Evolutionary conservation across 2,329 filamentous ascomycete species (phyloP).

Genomic region (Ceratocystis destructans): DNA sequence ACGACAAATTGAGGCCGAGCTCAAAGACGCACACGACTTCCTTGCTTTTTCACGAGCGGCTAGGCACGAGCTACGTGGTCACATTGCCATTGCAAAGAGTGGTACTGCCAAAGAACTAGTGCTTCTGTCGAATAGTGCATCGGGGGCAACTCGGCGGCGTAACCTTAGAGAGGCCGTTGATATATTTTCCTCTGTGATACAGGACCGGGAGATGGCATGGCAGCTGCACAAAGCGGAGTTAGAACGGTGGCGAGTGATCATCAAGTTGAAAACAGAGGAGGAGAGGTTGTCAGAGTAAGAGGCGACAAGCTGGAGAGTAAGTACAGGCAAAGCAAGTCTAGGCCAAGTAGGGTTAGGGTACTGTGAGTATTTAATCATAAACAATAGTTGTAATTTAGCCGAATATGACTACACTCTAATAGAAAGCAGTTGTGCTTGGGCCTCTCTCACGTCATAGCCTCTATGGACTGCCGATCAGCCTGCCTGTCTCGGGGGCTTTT

Average conservation of each 20-base stretch:
- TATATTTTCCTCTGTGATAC: conserved; percentile 1
- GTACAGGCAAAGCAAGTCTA: neutral
- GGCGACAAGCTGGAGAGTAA: neutral
- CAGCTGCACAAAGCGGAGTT: conserved; percentile 2
- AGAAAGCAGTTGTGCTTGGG: neutral
- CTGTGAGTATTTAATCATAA: neutral
- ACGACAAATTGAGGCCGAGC: neutral
- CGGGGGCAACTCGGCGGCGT: conserved; percentile 5
- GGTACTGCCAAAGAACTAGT: neutral
- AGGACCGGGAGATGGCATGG: conserved; percentile 2
- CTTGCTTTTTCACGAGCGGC: neutral
- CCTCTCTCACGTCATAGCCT: conserved; percentile 6
- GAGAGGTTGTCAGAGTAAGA: conserved; percentile 1
- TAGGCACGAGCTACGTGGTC: neutral
- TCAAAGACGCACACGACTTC: conserved; percentile 2
- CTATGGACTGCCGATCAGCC: neutral
- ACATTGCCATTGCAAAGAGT: conserved; percentile 3
- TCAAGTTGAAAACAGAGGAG: neutral
- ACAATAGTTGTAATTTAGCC: neutral
- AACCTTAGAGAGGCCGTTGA: conserved; percentile 10
- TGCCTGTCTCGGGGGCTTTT: neutral
- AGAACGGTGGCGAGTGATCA: neutral
- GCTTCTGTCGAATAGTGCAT: conserved; percentile 6
- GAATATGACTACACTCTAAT: neutral
- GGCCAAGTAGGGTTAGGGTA: neutral